These are phyloP conservation scores for Mitragyna speciosa DNA, from an alignment of 257 asterid genomes.

Conservation along the genomic window DNA sequence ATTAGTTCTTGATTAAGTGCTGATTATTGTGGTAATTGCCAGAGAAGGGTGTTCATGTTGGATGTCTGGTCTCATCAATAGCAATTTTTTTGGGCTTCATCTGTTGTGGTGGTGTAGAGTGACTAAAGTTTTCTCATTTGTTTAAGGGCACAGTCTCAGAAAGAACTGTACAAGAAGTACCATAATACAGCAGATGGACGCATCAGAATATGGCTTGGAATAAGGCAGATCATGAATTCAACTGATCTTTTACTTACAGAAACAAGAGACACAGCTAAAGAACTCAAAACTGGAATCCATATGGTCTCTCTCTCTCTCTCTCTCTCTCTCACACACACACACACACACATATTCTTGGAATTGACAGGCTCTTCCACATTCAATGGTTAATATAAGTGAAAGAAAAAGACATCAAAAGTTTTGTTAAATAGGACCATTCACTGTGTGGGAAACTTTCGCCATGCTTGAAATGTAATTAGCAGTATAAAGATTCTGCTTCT, in stretches of 20 bases:
- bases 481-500: not conserved
- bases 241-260: slow-evolving; percentile 56
- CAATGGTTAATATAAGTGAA: not conserved
- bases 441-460: not conserved
- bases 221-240: slow-evolving; percentile 78
- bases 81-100: not conserved
- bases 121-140: slow-evolving; percentile 13
- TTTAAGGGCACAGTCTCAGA: slow-evolving; percentile 56
- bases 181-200: slow-evolving; percentile 73
- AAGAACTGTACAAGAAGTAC: slow-evolving; percentile 56
- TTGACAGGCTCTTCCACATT: not conserved
- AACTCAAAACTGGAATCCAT: slow-evolving; percentile 74
- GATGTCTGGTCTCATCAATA: not conserved
- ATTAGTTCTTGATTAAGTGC: not conserved
- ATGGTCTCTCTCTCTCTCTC: slow-evolving; percentile 45
- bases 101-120: not conserved
- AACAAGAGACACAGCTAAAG: slow-evolving; percentile 70
- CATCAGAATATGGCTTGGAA: slow-evolving; percentile 76
- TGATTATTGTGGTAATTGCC: not conserved
- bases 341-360: not conserved
- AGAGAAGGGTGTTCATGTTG: not conserved
- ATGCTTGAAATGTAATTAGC: not conserved
- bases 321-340: not conserved
- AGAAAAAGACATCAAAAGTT: not conserved
- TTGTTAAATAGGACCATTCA: too few relatives aligned